These are phyloP conservation scores for Pseudogymnoascus sp. DNA, from an alignment of 2,329 filamentous ascomycete genomes.

Conservation along the genomic window DNA sequence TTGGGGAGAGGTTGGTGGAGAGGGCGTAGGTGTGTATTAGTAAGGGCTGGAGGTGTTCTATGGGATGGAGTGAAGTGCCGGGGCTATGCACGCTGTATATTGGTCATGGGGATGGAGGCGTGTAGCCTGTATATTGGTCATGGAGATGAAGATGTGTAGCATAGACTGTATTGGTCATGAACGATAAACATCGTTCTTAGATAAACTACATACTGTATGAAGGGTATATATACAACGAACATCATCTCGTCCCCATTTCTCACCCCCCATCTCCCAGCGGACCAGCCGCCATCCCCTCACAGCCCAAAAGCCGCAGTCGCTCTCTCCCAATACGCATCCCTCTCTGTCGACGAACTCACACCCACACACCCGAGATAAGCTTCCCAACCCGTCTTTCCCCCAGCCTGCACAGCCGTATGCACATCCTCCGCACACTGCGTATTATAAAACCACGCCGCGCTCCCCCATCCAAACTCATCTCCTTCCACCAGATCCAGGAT, in stretches of 20 bases:
- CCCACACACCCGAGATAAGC: slow-evolving; percentile 47
- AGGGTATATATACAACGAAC: neutral
- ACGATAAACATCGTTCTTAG: neutral
- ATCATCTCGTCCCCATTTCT: neutral
- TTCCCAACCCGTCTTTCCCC: slow-evolving; percentile 40
- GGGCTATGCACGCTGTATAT: neutral
- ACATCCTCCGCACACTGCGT: slow-evolving; percentile 42
- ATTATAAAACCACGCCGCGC: slow-evolving; percentile 52
- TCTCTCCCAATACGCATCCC: slow-evolving; percentile 40
- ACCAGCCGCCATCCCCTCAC: slow-evolving; percentile 3
- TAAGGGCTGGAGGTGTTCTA: neutral
- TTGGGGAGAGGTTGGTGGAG: slow-evolving; percentile 67
- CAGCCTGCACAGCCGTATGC: slow-evolving; percentile 32
- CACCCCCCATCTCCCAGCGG: neutral
- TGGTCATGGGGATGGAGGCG: neutral
- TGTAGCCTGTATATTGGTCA: neutral
- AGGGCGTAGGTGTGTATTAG: slow-evolving; percentile 59
- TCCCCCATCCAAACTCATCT: slow-evolving; percentile 45
- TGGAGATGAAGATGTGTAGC: neutral
- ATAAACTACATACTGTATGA: neutral
- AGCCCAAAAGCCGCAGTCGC: slow-evolving; percentile 35
- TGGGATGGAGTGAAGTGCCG: neutral
- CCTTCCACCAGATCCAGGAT: slow-evolving; percentile 42
- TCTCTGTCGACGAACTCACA: slow-evolving; percentile 36
- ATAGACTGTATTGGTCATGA: neutral